phyloP scores from a whole-genome alignment of 2,329 filamentous ascomycete genomes.

The Malbranchea cinnamomea region DNA sequence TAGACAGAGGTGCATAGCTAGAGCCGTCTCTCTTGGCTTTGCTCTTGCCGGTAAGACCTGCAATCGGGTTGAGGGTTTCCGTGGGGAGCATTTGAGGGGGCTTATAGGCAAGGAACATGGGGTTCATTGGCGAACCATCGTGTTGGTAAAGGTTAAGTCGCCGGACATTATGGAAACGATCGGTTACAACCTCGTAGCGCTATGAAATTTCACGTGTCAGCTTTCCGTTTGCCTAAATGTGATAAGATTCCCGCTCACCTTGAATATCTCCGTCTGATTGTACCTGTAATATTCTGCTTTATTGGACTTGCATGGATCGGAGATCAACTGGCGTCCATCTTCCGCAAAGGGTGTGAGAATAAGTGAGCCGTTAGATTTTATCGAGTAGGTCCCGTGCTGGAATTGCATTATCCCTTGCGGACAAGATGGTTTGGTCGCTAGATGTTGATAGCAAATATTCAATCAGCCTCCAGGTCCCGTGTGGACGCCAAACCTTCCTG shows the following conservation, averaged over 20 bases:
- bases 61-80: constrained; percentile 44
- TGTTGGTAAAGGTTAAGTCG: constrained; percentile 50
- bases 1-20: constrained; percentile 7
- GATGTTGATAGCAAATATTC: constrained; percentile 8
- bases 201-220: constrained; percentile 8
- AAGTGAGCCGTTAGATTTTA: constrained; percentile 44
- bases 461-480: too few relatives aligned
- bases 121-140: constrained; percentile 50
- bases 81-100: constrained; percentile 58
- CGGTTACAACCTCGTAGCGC: constrained; percentile 33
- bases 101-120: constrained; percentile 49
- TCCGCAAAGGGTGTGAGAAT: constrained; percentile 44
- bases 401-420: constrained; percentile 54
- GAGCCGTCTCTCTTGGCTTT: constrained; percentile 20
- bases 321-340: constrained; percentile 53
- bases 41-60: constrained; percentile 17
- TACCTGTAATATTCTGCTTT: constrained; percentile 48
- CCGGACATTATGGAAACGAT: constrained; percentile 46
- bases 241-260: too few relatives aligned
- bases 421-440: constrained; percentile 46
- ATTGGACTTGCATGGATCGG: constrained; percentile 45
- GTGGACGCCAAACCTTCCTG: neutral
- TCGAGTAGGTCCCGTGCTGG: constrained; percentile 52
- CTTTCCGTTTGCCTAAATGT: too few relatives aligned
- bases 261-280: constrained; percentile 48